Evolutionary conservation across 805 yeast species (phyloP), one percentile per base, ranked within the genome.

Genomic region (Yamadazyma philogaea): DNA sequence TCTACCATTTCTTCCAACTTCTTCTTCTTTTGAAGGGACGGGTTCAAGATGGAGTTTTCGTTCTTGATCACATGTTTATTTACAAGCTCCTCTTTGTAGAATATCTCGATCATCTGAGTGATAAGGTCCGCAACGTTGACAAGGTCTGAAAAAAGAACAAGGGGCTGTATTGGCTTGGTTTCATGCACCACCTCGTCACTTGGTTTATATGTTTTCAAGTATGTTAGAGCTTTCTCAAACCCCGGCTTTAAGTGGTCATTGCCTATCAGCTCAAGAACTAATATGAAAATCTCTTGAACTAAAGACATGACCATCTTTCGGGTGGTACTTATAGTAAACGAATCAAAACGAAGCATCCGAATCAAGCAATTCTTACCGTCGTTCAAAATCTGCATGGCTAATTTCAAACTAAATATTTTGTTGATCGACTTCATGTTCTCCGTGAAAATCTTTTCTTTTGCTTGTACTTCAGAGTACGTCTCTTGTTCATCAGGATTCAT

Each of bases 91-190:
- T 87, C 90, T 52, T 85, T 84, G 64, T 88, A 91, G 53, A 93
- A 93, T 5, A 88, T 87, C 40, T 86, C 89, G 34, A 90, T 67
- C 95, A 91, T 87, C 59, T 91, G 97, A 54, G 88, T 83, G 17
- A 93, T 87, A 44, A 91, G 68, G 60, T 91, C 99, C 4, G 96
- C 97, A 46, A 87, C 82, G 53, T 90, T 93, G 27, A 93, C 93
- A 43, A 93, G 73, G 57, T 91, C 97, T 14, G 95, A 84, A 53
- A 93, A 91, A 34, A 86, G 79, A 0, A 84, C 84, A 40, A 91
- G 70, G 0, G 98, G 98, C 48, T 85, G 95, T n/a, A 86, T 82
- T 6, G 75, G 70, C 18, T 66, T 56, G 7, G 36, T 16, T 1
- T 38, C 27, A 18, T 56, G 63, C 17, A 53, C 39, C 28, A 45